phyloP scores from a whole-genome alignment of 305 asterid genomes.

The Solanum hybrid region DNA sequence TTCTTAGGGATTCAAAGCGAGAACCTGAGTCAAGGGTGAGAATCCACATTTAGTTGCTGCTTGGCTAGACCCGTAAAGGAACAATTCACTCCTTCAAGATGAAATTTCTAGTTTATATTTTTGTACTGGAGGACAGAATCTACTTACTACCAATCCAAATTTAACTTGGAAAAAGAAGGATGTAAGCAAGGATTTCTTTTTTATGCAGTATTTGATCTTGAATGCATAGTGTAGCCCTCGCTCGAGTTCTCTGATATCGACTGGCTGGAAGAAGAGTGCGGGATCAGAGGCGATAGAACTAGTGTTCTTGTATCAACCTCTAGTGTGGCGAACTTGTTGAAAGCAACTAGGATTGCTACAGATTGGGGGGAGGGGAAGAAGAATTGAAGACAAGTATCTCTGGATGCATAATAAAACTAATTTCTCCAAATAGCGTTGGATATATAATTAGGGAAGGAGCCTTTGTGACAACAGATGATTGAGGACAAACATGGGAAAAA shows the following conservation, averaged over 20 bases:
- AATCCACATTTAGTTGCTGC: neutral
- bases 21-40: neutral
- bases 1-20: neutral
- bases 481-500: neutral
- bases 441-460: neutral
- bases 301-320: neutral
- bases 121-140: neutral
- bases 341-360: neutral
- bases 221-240: neutral
- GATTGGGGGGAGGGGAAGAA: neutral
- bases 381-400: neutral
- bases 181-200: neutral
- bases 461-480: neutral
- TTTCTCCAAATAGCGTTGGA: neutral
- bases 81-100: neutral
- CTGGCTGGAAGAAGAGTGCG: neutral
- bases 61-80: neutral
- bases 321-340: neutral
- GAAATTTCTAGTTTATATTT: neutral
- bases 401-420: neutral
- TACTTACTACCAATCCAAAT: neutral
- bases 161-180: neutral
- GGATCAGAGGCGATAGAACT: neutral
- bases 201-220: neutral
- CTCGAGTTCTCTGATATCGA: neutral